Base-by-base conservation (phyloP, 2,329 filamentous ascomycete genomes). In the Pezicula carpinea region DNA sequence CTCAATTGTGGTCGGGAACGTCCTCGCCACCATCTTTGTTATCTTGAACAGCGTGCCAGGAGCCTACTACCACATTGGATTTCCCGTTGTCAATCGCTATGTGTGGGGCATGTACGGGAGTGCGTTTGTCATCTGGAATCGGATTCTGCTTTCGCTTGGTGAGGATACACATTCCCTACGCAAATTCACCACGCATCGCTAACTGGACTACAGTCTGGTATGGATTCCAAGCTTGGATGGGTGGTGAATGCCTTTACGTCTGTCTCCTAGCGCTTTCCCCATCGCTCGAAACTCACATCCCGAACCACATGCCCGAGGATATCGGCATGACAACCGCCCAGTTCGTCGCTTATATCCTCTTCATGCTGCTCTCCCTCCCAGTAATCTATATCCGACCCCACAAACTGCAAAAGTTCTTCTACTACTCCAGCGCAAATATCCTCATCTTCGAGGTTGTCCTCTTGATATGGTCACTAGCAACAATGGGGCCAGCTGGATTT, bases 141-240 rank as follows among this genome's bases (percentile, higher is more conserved):
- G 67, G 19, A 70, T 70, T 48, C 69, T 69, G 35, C 56, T 69
- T 10, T 66, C 64, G 2, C 59, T 73, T 7, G 67, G 69, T 71
- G 51, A 50, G 62, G 55, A 17, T 34, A 34, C 14, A 48, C n/a
- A 15, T 45, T 46, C 42, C 60, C n/a, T 6, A 19, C 13, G 14
- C 36, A 14, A 19, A 19, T 39, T 39, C 2, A 14, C 14, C 13
- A 14, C 6, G 6, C 32, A n/a, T 6, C 5, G 17, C 8, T 19
- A 10, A 5, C 35, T 14, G 10, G 6, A 21, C 5, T 21, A 17
- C 35, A 43, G 33, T 47, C 7, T 43, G 46, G 46, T 48, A 70
- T 44, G 69, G 65, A 14, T 71, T 73, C 47, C 70, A 72, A 43
- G 66, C 70, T 4, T 74, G 70, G 68, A 67, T 73, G 34, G 72